Base-by-base conservation (phyloP, 306 rosid species). In the Dalbergia cultrata region DNA sequence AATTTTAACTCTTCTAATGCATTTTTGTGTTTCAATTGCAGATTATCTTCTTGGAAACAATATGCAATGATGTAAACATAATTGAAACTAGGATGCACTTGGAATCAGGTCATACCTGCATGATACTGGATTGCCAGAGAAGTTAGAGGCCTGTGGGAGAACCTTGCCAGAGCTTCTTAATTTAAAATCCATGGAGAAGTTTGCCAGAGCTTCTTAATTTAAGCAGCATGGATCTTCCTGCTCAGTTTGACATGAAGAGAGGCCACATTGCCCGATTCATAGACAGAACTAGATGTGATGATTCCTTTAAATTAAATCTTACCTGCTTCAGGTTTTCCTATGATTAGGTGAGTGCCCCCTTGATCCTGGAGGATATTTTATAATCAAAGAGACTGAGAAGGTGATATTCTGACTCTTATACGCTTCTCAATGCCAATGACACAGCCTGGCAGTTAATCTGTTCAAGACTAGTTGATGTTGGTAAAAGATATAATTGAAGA, bases 371-470 rank as follows among this genome's bases (percentile, higher is more conserved):
- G 98, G 98, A 53, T 95, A 92, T 85, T 94, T 94, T 72, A 21
- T 94, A 13, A 88, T 94, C 84, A 94, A 94, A 88, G 98, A 97
- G 77, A 92, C 92, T 52, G 98, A 94, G 84, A 94, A 94, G 98
- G 98, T 94, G 76, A 78, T 63, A 35, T 82, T 84, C 64, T 60
- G 75, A 77, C 64, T 61, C 31, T 26, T 26, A 17, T 22, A 50
- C 59, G 61, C 59, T 85, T 76, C 41, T 77, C 9, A 34, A 62
- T 62, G 63, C 56, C n/a, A 53, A 71, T n/a, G 49, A 18, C 43
- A 37, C 69, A 67, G 77, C 5, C 18, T 54, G 9, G 26, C 19
- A 21, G 75, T 33, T 77, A 35, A 53, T 78, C 68, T 53, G 44
- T 57, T 64, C 7, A n/a, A 72, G 62, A 45, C 16, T 49, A 34